phyloP scores from a whole-genome alignment of 352 stramenopile species.

The Lagenidium giganteum region DNA sequence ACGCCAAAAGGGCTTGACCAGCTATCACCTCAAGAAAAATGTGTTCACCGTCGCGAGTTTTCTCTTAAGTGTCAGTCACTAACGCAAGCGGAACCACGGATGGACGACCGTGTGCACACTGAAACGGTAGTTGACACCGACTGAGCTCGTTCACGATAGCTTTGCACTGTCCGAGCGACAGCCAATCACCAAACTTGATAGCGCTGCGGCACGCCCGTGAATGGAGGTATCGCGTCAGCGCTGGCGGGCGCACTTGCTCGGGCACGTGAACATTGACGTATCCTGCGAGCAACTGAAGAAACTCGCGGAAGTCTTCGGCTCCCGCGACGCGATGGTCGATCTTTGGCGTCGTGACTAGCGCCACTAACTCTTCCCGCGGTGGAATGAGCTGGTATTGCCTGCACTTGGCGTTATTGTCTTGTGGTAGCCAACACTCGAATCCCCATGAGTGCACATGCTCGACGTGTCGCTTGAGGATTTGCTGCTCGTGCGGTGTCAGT shows the following conservation, averaged over 20 bases:
- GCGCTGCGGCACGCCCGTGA: conserved; percentile 88
- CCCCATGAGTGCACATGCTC: conserved; percentile 74
- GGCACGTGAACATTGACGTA: conserved; percentile 12
- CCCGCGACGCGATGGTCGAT: conserved; percentile 68
- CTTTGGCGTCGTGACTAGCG: conserved; percentile 42
- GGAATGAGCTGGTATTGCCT: no score
- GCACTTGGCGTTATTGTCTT: no score
- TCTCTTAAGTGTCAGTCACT: no score
- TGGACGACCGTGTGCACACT: conserved; percentile 87
- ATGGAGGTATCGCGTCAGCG: conserved; percentile 80
- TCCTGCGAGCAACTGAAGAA: conserved; percentile 57
- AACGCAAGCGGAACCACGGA: conserved; percentile 87
- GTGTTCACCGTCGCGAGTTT: no score
- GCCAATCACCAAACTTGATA: conserved; percentile 91
- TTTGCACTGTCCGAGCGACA: conserved; percentile 64
- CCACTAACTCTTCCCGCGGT: conserved; percentile 11
- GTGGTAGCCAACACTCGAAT: conserved; percentile 46
- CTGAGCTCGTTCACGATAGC: conserved; percentile 69
- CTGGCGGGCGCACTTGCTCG: conserved; percentile 59
- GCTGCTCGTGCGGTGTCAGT: conserved; percentile 51
- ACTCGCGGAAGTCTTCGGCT: conserved; percentile 81
- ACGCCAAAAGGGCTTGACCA: no score
- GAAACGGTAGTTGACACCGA: conserved; percentile 81
- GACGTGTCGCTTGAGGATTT: conserved; percentile 33
- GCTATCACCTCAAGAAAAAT: no score